phyloP scores from a whole-genome alignment of 768 basidiomycete species.

The Tulasnella sp. region DNA sequence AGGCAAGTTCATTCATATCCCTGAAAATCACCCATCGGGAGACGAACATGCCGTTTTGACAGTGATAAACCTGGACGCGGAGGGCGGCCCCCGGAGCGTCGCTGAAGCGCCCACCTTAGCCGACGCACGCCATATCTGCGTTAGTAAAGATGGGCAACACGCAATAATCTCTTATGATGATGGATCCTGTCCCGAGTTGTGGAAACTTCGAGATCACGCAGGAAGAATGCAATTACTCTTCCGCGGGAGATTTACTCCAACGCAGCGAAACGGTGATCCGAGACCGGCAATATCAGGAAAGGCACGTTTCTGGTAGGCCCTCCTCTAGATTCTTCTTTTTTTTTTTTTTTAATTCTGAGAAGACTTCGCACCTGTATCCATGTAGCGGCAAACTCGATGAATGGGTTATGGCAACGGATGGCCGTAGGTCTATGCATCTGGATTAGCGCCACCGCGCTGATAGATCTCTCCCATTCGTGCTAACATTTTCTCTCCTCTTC shows the following conservation, averaged over 20 bases:
- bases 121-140: conserved; percentile 65
- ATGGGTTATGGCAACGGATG: conserved; percentile 70
- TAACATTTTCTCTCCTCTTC: no score
- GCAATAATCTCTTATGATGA: conserved; percentile 74
- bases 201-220: conserved; percentile 55
- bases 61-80: conserved; percentile 37
- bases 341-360: no score
- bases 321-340: no score
- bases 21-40: not conserved
- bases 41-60: conserved; percentile 46
- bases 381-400: conserved; percentile 62
- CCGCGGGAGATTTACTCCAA: conserved; percentile 42
- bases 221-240: not conserved
- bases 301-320: conserved; percentile 46
- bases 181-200: conserved; percentile 73
- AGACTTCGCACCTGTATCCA: no score
- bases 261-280: conserved; percentile 57
- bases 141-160: conserved; percentile 56
- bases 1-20: conserved; percentile 40
- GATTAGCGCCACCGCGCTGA: no score
- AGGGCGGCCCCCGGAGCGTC: conserved; percentile 55
- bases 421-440: conserved; percentile 37
- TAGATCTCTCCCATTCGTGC: not conserved
- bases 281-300: conserved; percentile 64
- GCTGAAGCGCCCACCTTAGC: conserved; percentile 71